Evolutionary conservation across 352 stramenopile genomes (phyloP).

Genomic region (Phytophthora europaea): DNA sequence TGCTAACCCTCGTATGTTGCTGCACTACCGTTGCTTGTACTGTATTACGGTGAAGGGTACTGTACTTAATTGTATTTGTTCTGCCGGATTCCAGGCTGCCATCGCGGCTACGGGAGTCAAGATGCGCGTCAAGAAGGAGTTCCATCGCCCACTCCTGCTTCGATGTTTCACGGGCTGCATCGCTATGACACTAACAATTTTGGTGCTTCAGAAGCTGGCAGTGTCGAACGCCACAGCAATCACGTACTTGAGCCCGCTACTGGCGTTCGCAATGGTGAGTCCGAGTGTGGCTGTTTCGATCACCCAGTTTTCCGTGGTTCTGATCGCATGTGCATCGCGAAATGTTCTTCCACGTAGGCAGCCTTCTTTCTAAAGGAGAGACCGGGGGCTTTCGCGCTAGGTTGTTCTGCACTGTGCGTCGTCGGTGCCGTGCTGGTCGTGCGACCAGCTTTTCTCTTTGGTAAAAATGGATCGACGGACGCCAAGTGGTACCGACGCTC

Average conservation of each 20-base stretch:
- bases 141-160: constrained; percentile 45
- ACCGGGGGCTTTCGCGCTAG: constrained; percentile 42
- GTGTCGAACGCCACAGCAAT: constrained; percentile 74
- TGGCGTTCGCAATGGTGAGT: constrained; percentile 67
- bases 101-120: constrained; percentile 40
- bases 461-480: constrained; percentile 39
- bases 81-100: constrained; percentile 36
- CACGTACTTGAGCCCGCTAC: constrained; percentile 72
- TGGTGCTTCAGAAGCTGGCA: constrained; percentile 66
- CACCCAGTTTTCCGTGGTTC: not conserved
- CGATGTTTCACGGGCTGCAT: constrained; percentile 57
- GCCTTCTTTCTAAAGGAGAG: constrained; percentile 53
- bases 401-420: constrained; percentile 53
- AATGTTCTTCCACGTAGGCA: constrained; percentile 33
- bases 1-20: constrained; percentile 58
- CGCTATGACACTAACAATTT: constrained; percentile 59
- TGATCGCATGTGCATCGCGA: not conserved
- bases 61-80: not conserved
- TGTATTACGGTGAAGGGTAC: not conserved
- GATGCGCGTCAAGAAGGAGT: constrained; percentile 50
- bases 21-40: not conserved
- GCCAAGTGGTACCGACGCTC: constrained; percentile 33
- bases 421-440: constrained; percentile 55
- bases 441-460: constrained; percentile 60
- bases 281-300: not conserved